phyloP scores from a whole-genome alignment of 2,329 filamentous ascomycete species.

The Myriosclerotinia scirpicola region DNA sequence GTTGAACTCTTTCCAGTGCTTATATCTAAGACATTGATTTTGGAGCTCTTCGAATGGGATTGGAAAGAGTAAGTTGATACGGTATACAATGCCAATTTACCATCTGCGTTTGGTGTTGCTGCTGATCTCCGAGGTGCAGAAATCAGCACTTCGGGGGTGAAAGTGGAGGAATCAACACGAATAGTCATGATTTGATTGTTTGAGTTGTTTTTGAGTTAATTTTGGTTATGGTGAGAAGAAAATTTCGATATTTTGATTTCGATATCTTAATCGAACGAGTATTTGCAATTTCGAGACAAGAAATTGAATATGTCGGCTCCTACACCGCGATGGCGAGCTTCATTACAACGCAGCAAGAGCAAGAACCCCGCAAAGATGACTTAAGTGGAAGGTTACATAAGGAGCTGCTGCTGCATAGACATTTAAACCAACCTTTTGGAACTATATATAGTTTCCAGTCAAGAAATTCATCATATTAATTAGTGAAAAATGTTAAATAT shows the following conservation, averaged over 20 bases:
- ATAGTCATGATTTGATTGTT: conserved; percentile 52
- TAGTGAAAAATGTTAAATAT: no score
- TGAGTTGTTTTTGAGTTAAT: background rate
- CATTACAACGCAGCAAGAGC: background rate
- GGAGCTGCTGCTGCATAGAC: no score
- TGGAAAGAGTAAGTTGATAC: conserved; percentile 79
- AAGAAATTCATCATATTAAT: no score
- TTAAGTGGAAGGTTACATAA: no score
- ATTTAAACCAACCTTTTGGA: no score
- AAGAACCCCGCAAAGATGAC: background rate
- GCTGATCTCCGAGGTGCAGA: conserved; percentile 71
- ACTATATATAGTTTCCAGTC: no score
- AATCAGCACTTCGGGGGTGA: conserved; percentile 76
- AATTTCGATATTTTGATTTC: background rate
- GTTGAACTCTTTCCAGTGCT: conserved; percentile 62
- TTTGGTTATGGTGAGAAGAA: background rate
- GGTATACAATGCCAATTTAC: conserved; percentile 64
- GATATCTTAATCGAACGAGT: background rate
- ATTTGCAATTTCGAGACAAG: background rate
- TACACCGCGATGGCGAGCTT: background rate
- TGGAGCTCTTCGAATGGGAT: conserved; percentile 64
- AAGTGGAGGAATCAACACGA: conserved; percentile 65
- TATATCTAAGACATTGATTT: conserved; percentile 71
- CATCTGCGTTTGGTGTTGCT: conserved; percentile 67
- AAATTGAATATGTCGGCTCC: background rate